Percentiles rank a stretch among this genome's conserved stretches.
Evolutionary conservation across 2,329 filamentous ascomycete species (phyloP).

Genomic region (Coniochaeta prunicola): DNA sequence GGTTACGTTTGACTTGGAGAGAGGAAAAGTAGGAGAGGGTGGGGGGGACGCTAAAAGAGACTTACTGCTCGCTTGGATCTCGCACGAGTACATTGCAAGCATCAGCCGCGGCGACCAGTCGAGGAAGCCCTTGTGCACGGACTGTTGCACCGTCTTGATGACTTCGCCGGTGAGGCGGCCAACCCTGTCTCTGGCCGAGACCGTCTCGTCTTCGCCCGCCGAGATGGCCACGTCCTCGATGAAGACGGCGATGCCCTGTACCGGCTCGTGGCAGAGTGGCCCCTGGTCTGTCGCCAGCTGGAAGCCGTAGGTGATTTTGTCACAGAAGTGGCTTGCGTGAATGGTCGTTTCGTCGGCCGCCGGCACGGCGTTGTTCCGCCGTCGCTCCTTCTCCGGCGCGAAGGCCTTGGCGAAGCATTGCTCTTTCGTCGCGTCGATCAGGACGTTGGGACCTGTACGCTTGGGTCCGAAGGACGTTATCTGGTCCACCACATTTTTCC

Average conservation of each 20-base stretch:
- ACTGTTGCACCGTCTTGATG: conserved; percentile 79
- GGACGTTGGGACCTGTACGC: conserved; percentile 77
- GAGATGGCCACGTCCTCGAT: conserved; percentile 70
- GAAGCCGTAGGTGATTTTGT: conserved; percentile 91
- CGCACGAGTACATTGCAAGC: conserved; percentile 95
- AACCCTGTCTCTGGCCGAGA: conserved; percentile 56
- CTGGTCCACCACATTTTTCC: conserved; percentile 68
- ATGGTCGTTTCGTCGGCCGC: conserved; percentile 39
- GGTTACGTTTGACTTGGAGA: neutral
- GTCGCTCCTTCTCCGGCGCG: conserved; percentile 13
- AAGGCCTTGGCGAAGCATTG: conserved; percentile 69
- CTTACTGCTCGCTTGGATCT: conserved; percentile 88
- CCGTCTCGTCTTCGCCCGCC: conserved; percentile 38
- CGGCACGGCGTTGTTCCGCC: conserved; percentile 19
- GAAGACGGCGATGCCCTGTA: conserved; percentile 88
- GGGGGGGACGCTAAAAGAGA: conserved; percentile 12
- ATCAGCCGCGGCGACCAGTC: conserved; percentile 96
- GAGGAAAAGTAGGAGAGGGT: neutral
- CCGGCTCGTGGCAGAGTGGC: conserved; percentile 84
- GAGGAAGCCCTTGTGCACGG: conserved; percentile 79
- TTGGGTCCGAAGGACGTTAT: conserved; percentile 89
- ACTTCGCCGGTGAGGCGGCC: conserved; percentile 86
- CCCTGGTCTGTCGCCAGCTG: conserved; percentile 86
- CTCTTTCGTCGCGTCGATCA: conserved; percentile 74
- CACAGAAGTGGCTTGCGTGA: conserved; percentile 63